Base-by-base conservation (phyloP, 139 green algal species). In the Tetraselmis chui region DNA sequence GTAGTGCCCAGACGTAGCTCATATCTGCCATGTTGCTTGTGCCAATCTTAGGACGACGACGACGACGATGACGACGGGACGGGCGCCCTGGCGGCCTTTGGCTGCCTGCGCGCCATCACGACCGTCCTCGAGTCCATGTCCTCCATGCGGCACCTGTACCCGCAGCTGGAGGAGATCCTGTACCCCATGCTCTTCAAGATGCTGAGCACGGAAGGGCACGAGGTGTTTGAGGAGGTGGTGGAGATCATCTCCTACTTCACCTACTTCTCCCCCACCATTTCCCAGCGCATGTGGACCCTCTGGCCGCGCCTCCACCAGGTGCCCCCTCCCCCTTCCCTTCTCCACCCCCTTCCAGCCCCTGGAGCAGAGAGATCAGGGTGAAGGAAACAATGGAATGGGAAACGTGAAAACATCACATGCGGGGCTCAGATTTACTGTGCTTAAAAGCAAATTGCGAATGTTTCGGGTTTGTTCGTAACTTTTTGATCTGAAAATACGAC, bases 161-260 rank as follows among this genome's bases (percentile, higher is more conserved):
- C 89, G 0, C 82, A 91, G 76, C 87, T 99, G 80, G 95, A 98
- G 89, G 91, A 92, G 26, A 86, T 92, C 1, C 85, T 98, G 81
- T 93, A 94, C 83, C 95, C 95, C 31, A 90, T 99, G 77, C 89
- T 99, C 86, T 80, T 91, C 1, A 87, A 87, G 58, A 95, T 97
- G 84, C 80, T 89, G 59, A 83, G 79, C 11, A 76, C 80, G 29
- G 88, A 95, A 0, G 92, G 91, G 1, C 89, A 97, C 85, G 96
- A 99, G 67, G 84, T 98, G 18, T 94, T 97, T 80, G 96, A 99
- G 85, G 96, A 99, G 87, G 87, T 95, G 67, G 83, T 97, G 76
- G 92, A 98, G 89, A 93, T 98, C 80, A 83, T 97, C 32, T 92
- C 92, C 0, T 98, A 97, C 89, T 92, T 98, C 75, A 98, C 94